phyloP scores from a whole-genome alignment of 768 basidiomycete species.

The Tricholoma hemisulphureum region DNA sequence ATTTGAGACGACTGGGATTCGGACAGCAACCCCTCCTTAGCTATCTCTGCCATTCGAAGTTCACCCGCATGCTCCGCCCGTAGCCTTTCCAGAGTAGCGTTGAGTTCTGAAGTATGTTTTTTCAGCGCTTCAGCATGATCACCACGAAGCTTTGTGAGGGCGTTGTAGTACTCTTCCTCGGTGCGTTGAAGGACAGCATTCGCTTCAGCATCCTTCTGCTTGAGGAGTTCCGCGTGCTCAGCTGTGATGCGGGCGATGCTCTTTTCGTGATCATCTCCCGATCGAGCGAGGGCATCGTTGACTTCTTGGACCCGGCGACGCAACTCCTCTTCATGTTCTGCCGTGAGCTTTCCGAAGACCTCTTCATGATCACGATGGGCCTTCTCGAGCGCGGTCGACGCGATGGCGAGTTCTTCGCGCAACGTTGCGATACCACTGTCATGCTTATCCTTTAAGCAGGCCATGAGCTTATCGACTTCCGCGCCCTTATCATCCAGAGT shows the following conservation, averaged over 20 bases:
- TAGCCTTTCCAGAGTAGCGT: conserved; percentile 64
- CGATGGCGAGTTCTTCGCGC: conserved; percentile 43
- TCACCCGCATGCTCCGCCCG: conserved; percentile 75
- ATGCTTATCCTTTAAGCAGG: conserved; percentile 51
- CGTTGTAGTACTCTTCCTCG: conserved; percentile 81
- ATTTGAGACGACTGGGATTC: conserved; percentile 72
- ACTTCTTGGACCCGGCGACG: conserved; percentile 55
- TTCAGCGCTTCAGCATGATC: conserved; percentile 70
- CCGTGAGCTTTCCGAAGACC: conserved; percentile 55
- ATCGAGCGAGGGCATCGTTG: conserved; percentile 44
- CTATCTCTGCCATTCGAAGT: conserved; percentile 71
- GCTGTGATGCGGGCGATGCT: conserved; percentile 43
- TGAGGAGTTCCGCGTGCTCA: conserved; percentile 56
- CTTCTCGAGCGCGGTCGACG: conserved; percentile 42
- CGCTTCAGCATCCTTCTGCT: conserved; percentile 60
- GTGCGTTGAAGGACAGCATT: conserved; percentile 60
- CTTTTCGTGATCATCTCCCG: conserved; percentile 55
- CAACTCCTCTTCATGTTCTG: conserved; percentile 54
- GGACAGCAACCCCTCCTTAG: conserved; percentile 69
- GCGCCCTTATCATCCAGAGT: conserved; percentile 24
- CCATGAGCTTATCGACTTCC: conserved; percentile 43
- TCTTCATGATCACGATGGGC: conserved; percentile 59
- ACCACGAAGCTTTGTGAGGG: conserved; percentile 69
- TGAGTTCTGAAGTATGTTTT: conserved; percentile 57
- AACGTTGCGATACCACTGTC: conserved; percentile 36